Evolutionary conservation across 2,329 filamentous ascomycete genomes (phyloP).

Genomic region (Fusarium sp.): DNA sequence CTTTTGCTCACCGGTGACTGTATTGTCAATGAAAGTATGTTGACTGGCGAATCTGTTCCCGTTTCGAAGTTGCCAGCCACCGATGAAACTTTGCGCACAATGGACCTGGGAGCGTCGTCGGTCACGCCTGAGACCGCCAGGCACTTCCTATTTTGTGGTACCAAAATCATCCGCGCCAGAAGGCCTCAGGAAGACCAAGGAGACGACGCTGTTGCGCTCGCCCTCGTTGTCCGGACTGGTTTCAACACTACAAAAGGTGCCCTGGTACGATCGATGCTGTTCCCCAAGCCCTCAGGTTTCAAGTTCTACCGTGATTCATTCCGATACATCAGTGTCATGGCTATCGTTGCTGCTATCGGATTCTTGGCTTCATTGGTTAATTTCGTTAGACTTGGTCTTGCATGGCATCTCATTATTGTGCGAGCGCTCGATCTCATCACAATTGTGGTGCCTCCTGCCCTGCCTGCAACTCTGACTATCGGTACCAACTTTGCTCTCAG

Average conservation of each 20-base stretch:
- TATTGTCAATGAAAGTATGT: slow-evolving; percentile 99
- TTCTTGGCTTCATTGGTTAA: slow-evolving; percentile 94
- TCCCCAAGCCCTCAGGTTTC: slow-evolving; percentile 97
- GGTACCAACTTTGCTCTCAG: slow-evolving; percentile 94
- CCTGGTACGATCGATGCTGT: slow-evolving; percentile 95
- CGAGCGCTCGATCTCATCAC: slow-evolving; percentile 95
- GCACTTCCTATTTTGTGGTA: slow-evolving; percentile 93
- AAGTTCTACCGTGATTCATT: slow-evolving; percentile 99
- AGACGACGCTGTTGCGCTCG: slow-evolving; percentile 89
- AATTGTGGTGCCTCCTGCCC: slow-evolving; percentile 93
- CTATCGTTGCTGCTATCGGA: slow-evolving; percentile 80
- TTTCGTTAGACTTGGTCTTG: slow-evolving; percentile 83
- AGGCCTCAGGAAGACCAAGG: slow-evolving; percentile 86
- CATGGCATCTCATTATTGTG: slow-evolving; percentile 91
- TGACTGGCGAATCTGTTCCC: slow-evolving; percentile 96
- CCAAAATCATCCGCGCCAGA: slow-evolving; percentile 90
- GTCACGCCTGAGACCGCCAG: slow-evolving; percentile 84
- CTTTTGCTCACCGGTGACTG: slow-evolving; percentile 92
- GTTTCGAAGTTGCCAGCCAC: slow-evolving; percentile 90
- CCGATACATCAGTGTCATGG: slow-evolving; percentile 98
- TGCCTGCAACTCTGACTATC: slow-evolving; percentile 94
- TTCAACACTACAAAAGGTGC: slow-evolving; percentile 99
- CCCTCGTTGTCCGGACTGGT: slow-evolving; percentile 90
- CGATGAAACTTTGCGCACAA: slow-evolving; percentile 77
- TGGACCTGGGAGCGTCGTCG: slow-evolving; percentile 83